phyloP scores from a whole-genome alignment of 2,329 filamentous ascomycete genomes.

The Colletotrichum tanaceti region DNA sequence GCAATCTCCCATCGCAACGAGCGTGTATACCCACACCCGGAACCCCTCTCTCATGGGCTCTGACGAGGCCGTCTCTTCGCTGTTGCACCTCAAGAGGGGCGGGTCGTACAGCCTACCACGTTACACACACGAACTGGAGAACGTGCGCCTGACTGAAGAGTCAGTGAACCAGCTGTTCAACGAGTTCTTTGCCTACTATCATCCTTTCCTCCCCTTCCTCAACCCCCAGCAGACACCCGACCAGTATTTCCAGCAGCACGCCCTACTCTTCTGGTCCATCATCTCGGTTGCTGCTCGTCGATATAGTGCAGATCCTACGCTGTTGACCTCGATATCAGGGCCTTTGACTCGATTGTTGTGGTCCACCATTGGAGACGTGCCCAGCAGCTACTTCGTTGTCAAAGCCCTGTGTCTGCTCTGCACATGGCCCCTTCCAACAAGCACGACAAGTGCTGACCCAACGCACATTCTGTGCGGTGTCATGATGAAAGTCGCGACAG shows the following conservation, averaged over 20 bases:
- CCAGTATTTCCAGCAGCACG: slow-evolving; percentile 80
- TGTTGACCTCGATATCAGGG: slow-evolving; percentile 75
- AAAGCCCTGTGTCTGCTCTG: slow-evolving; percentile 84
- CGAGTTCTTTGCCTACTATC: slow-evolving; percentile 81
- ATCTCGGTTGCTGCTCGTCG: slow-evolving; percentile 80
- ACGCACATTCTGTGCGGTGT: slow-evolving; percentile 85
- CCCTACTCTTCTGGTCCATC: slow-evolving; percentile 87
- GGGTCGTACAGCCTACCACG: slow-evolving; percentile 70
- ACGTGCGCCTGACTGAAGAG: slow-evolving; percentile 72
- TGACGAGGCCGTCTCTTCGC: slow-evolving; percentile 74
- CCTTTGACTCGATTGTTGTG: slow-evolving; percentile 79
- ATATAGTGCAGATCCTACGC: slow-evolving; percentile 70
- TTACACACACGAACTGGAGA: slow-evolving; percentile 71
- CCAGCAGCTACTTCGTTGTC: slow-evolving; percentile 82
- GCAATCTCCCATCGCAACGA: slow-evolving; percentile 69
- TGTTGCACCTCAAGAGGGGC: slow-evolving; percentile 74
- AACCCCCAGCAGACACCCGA: slow-evolving; percentile 75
- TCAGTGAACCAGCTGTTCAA: slow-evolving; percentile 74
- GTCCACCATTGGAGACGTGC: slow-evolving; percentile 81
- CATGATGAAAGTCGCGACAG: slow-evolving; percentile 89
- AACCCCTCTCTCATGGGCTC: slow-evolving; percentile 75
- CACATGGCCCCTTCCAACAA: slow-evolving; percentile 86
- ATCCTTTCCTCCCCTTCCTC: slow-evolving; percentile 82
- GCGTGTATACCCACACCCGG: slow-evolving; percentile 68
- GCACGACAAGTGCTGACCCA: slow-evolving; percentile 81